phyloP scores from a whole-genome alignment of 768 basidiomycete species.

The Suillus plorans region DNA sequence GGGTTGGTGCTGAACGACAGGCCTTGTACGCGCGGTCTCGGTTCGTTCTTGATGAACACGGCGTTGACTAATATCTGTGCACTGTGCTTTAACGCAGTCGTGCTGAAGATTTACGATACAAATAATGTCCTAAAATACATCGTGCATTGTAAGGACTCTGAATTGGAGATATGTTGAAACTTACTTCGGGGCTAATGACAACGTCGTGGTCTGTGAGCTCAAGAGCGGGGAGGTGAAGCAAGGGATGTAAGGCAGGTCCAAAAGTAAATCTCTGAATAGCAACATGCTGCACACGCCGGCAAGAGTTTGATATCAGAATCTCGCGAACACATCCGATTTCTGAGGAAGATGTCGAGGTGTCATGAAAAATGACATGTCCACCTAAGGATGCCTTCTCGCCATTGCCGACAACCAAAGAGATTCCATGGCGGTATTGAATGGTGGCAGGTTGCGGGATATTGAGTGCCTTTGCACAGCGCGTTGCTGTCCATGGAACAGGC shows the following conservation, averaged over 20 bases:
- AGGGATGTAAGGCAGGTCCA: neutral
- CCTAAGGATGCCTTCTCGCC: neutral
- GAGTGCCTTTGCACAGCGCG: too few species aligned
- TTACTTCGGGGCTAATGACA: slow-evolving; percentile 1
- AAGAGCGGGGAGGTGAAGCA: neutral
- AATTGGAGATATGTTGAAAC: neutral
- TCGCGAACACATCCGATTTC: neutral
- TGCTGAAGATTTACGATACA: slow-evolving; percentile 1
- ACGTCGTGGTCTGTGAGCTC: slow-evolving; percentile 1
- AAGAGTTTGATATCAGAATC: neutral
- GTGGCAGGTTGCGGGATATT: too few species aligned
- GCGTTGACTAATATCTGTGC: neutral
- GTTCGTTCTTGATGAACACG: too few species aligned
- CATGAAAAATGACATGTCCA: neutral
- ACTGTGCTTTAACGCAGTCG: neutral
- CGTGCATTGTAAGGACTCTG: neutral
- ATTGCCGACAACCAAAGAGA: neutral
- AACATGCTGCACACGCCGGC: neutral
- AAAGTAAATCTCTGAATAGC: neutral
- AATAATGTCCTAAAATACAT: neutral
- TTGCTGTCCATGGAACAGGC: too few species aligned
- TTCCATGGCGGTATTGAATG: neutral
- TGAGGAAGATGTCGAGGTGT: neutral
- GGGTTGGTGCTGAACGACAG: too few species aligned
- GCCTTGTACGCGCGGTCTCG: too few species aligned